phyloP scores from a whole-genome alignment of 2,329 filamentous ascomycete species.

The Fusarium agapanthi region DNA sequence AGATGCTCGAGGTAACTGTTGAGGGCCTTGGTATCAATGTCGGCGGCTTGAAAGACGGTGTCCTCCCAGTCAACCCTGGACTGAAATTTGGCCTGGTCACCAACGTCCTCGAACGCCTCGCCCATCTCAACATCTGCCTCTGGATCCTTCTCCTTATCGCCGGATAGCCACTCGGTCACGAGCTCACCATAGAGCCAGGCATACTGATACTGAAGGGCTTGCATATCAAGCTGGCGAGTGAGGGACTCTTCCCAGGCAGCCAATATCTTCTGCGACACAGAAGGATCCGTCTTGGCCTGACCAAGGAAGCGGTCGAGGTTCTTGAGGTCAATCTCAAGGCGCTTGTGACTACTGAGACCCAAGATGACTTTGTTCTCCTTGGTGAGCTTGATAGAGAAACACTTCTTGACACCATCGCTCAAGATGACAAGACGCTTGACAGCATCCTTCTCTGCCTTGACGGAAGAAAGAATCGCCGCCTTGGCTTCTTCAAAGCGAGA shows the following conservation, averaged over 20 bases:
- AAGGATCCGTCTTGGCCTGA: constrained; percentile 53
- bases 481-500: constrained; percentile 49
- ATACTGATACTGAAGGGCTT: constrained; percentile 54
- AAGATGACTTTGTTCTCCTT: constrained; percentile 39
- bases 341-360: constrained; percentile 35
- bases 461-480: constrained; percentile 40
- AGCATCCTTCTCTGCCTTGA: constrained; percentile 40
- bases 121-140: constrained; percentile 41
- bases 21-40: constrained; percentile 51
- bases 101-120: constrained; percentile 53
- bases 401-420: constrained; percentile 48
- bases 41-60: constrained; percentile 52
- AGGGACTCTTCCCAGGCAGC: constrained; percentile 48
- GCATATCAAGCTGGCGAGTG: constrained; percentile 50
- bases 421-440: constrained; percentile 46
- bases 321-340: constrained; percentile 47
- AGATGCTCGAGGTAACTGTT: constrained; percentile 51
- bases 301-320: constrained; percentile 53
- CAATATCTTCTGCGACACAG: constrained; percentile 48
- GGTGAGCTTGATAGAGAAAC: constrained; percentile 46
- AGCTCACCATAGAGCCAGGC: constrained; percentile 56
- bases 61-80: constrained; percentile 53
- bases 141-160: constrained; percentile 30
- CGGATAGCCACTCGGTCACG: constrained; percentile 58
- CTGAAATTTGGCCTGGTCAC: constrained; percentile 52